Evolutionary conservation across 768 basidiomycete genomes (phyloP).

Genomic region (Lentinus tigrinus): DNA sequence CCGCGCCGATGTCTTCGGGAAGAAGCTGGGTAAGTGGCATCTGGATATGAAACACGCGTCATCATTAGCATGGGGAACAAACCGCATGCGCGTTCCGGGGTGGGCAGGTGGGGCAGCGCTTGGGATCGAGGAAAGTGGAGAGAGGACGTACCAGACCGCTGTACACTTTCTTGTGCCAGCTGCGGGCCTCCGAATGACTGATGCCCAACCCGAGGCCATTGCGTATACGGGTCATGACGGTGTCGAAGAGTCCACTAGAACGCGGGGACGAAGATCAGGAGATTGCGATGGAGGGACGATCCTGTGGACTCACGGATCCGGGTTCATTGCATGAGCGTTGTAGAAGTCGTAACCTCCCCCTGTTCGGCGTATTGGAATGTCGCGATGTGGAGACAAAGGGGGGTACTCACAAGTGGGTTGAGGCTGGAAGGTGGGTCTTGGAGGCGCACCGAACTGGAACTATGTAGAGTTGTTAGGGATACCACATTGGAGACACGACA

Average conservation of each 20-base stretch:
- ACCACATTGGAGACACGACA: not conserved
- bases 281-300: slow-evolving; percentile 16
- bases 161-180: slow-evolving; percentile 69
- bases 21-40: slow-evolving; percentile 49
- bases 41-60: slow-evolving; percentile 30
- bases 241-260: slow-evolving; percentile 36
- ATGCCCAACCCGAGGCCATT: slow-evolving; percentile 38
- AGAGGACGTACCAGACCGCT: slow-evolving; percentile 48
- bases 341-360: slow-evolving; percentile 66
- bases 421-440: slow-evolving; percentile 38
- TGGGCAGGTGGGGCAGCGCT: not conserved
- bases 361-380: slow-evolving; percentile 25
- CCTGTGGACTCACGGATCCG: slow-evolving; percentile 50
- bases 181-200: slow-evolving; percentile 57
- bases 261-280: not conserved
- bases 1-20: slow-evolving; percentile 67
- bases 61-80: not conserved
- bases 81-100: not conserved
- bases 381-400: slow-evolving; percentile 28
- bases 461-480: slow-evolving; percentile 12
- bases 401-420: slow-evolving; percentile 51
- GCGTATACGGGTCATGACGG: slow-evolving; percentile 32
- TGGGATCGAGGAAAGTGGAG: not conserved
- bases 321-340: slow-evolving; percentile 55
- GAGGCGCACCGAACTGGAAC: slow-evolving; percentile 35